Evolutionary conservation across 2,329 filamentous ascomycete genomes (phyloP).

Genomic region (Alternaria viburni): DNA sequence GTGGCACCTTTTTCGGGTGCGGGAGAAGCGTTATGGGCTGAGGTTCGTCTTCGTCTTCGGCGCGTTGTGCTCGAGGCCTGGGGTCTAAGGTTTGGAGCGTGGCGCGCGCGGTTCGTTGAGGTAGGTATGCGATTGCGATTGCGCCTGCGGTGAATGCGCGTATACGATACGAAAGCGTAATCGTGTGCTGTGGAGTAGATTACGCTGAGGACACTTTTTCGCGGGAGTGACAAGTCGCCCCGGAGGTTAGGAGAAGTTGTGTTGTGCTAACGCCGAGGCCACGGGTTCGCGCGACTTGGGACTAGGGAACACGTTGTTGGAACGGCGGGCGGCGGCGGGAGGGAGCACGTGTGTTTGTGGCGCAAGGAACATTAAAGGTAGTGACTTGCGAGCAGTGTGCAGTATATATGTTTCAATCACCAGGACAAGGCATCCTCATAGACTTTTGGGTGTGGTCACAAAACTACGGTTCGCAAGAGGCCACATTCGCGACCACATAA

Average conservation of each 20-base stretch:
- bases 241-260: constrained; percentile 10
- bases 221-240: neutral
- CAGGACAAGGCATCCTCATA: neutral
- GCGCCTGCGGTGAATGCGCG: neutral
- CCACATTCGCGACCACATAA: neutral
- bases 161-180: neutral
- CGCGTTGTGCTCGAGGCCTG: neutral
- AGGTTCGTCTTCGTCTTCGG: neutral
- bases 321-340: neutral
- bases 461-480: neutral
- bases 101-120: neutral
- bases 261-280: constrained; percentile 10
- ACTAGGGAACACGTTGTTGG: constrained; percentile 7
- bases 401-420: neutral
- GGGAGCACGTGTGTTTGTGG: neutral
- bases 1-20: no score
- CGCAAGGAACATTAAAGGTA: neutral
- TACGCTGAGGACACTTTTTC: neutral
- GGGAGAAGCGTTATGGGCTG: neutral
- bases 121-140: neutral
- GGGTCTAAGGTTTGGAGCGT: neutral
- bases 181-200: neutral
- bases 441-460: neutral
- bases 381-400: neutral
- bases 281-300: neutral